Conservation (phyloP, 2,329 filamentous ascomycete genomes). For the Stagonosporopsis vannaccii region DNA sequence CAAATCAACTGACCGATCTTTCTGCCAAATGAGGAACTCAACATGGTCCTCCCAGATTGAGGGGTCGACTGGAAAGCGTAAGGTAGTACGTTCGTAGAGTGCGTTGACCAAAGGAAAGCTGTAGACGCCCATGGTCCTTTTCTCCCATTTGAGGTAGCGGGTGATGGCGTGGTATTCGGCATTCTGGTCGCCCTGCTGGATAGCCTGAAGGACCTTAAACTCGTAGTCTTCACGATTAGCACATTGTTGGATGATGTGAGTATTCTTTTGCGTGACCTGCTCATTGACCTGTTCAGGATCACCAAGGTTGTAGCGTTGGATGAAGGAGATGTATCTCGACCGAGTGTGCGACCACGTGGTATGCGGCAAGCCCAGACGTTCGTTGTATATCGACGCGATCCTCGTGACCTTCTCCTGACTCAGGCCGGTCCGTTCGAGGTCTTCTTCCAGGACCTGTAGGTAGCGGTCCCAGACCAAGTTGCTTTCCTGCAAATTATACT, state of each 20-base stretch:
- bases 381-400: slow-evolving; percentile 73
- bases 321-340: slow-evolving; percentile 75
- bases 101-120: slow-evolving; percentile 63
- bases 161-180: slow-evolving; percentile 62
- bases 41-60: slow-evolving; percentile 84
- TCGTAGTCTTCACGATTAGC: slow-evolving; percentile 73
- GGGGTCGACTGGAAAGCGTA: slow-evolving; percentile 75
- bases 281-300: slow-evolving; percentile 79
- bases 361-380: slow-evolving; percentile 76
- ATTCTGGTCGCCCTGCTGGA: slow-evolving; percentile 63
- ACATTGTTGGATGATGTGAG: slow-evolving; percentile 69
- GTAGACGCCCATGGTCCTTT: slow-evolving; percentile 63
- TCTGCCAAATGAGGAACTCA: slow-evolving; percentile 70
- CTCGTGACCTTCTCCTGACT: slow-evolving; percentile 65
- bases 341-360: slow-evolving; percentile 77
- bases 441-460: slow-evolving; percentile 73
- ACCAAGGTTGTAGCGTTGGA: slow-evolving; percentile 73
- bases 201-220: slow-evolving; percentile 67
- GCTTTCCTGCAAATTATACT: slow-evolving; percentile 78
- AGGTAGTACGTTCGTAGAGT: slow-evolving; percentile 81
- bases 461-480: slow-evolving; percentile 82
- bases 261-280: slow-evolving; percentile 68
- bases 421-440: slow-evolving; percentile 64
- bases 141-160: slow-evolving; percentile 88
- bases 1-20: slow-evolving; percentile 56